These are phyloP conservation scores for Diddensiella transvaalensis DNA, from an alignment of 805 yeast genomes.

Conservation along the genomic window DNA sequence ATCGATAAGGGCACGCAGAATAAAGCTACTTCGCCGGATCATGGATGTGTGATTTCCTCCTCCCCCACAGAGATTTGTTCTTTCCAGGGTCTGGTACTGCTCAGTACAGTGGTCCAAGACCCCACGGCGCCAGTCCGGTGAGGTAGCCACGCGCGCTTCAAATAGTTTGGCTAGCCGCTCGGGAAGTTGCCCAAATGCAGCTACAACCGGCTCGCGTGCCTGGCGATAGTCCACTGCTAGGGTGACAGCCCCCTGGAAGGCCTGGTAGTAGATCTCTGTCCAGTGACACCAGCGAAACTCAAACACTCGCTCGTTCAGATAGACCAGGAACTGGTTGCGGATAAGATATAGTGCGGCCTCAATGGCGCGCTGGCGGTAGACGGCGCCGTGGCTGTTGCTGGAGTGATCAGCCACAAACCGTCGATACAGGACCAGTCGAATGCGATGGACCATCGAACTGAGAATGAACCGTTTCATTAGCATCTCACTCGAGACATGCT, in stretches of 20 bases:
- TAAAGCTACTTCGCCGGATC: not conserved
- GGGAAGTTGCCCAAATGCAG: not conserved
- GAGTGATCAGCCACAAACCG: constrained; percentile 8
- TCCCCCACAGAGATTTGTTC: not conserved
- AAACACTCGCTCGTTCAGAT: constrained; percentile 1
- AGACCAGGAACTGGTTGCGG: constrained; percentile 1
- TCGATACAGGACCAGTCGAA: constrained; percentile 10
- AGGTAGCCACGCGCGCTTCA: not conserved
- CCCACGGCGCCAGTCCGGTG: not conserved
- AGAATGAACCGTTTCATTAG: constrained; percentile 14
- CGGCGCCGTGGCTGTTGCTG: not conserved
- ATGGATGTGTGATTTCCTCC: too few relatives aligned
- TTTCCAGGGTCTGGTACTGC: not conserved
- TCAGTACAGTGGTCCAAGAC: not conserved
- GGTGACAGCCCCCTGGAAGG: constrained; percentile 4
- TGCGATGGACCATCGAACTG: constrained; percentile 17
- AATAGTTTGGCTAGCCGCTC: not conserved
- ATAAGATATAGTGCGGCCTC: constrained; percentile 1
- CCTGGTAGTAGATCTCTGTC: constrained; percentile 6
- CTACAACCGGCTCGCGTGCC: not conserved
- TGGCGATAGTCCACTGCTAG: constrained; percentile 4
- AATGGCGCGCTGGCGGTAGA: not conserved
- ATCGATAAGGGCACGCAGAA: not conserved
- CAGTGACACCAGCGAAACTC: constrained; percentile 10
- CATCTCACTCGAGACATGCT: not conserved